Evolutionary conservation across 352 stramenopile genomes (phyloP), one percentile per base, ranked within the genome.

Genomic region (Globisporangium radiosum): DNA sequence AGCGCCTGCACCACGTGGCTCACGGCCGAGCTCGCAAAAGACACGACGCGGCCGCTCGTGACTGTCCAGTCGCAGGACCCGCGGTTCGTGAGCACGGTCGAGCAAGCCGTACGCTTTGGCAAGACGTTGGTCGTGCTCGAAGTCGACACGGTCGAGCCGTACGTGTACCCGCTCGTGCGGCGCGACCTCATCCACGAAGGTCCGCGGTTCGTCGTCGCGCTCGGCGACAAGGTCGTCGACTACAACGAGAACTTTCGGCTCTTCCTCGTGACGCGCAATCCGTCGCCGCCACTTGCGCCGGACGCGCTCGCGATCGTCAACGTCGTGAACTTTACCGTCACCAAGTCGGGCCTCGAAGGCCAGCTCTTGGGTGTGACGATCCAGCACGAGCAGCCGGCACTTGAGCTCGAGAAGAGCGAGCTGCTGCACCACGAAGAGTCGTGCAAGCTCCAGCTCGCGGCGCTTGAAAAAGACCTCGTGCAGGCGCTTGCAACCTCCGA

Each of bases 291-390:
- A 4, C 71, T 98, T 2, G 79, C 87, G 1, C 95, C 95, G 0
- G 87, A 98, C 52, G 89, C 90, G 0, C 69, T 84, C 0, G 87
- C 91, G 14, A 87, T 98, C 38, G 85, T 98, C 9, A 96, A 90
- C 25, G 81, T 95, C 0, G 82, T 98, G 52, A 98, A 98, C 73
- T 98, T 98, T 59, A 98, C 92, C 0, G 92, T 98, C 39, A 98
- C 95, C 0, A 92, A 92, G 50, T 96, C 73, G 7, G 93, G 94
- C 1, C 68, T 98, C 0, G 92, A 98, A 62, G 92, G 90, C 7
- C 94, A 98, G 61, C 67, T 98, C 14, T 74, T 98, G 39, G 90
- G 88, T 7, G 82, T 97, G 6, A 97, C 94, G 5, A 96, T 98
- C 47, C 87, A 98, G 52, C 79, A 98, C 52, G 94, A 98, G 48